phyloP scores from a whole-genome alignment of 306 rosid species.

The Lupinus albus region DNA sequence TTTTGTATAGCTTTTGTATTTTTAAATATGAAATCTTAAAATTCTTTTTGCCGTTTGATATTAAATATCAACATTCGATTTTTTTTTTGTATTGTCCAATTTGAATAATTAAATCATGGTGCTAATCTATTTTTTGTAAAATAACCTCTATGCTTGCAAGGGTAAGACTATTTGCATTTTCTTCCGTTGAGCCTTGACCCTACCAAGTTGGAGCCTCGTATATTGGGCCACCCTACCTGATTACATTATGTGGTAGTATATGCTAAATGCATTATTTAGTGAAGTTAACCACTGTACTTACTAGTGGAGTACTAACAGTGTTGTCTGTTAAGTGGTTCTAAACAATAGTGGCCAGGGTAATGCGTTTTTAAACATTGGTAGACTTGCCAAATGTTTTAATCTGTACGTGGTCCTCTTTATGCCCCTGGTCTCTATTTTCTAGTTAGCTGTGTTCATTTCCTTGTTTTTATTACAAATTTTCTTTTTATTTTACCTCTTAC shows the following conservation, averaged over 20 bases:
- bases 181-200: no score
- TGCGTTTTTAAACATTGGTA: background rate
- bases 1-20: slow-evolving; percentile 3
- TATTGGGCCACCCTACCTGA: no score
- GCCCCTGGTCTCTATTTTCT: background rate
- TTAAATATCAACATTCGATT: background rate
- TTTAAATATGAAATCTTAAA: slow-evolving; percentile 13
- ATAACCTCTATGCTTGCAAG: no score
- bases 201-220: no score
- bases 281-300: background rate
- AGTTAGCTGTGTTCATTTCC: background rate
- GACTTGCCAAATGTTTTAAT: background rate
- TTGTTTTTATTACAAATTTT: background rate
- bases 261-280: background rate
- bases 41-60: background rate
- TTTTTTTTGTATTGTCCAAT: background rate
- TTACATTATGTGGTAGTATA: background rate
- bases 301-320: background rate
- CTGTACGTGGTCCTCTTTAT: background rate
- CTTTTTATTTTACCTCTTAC: no score
- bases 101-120: background rate
- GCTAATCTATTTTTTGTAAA: background rate
- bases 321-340: background rate
- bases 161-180: no score
- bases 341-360: background rate